Base-by-base conservation (phyloP, 495 filamentous ascomycete genomes). In the Lichenothelia convexa region DNA sequence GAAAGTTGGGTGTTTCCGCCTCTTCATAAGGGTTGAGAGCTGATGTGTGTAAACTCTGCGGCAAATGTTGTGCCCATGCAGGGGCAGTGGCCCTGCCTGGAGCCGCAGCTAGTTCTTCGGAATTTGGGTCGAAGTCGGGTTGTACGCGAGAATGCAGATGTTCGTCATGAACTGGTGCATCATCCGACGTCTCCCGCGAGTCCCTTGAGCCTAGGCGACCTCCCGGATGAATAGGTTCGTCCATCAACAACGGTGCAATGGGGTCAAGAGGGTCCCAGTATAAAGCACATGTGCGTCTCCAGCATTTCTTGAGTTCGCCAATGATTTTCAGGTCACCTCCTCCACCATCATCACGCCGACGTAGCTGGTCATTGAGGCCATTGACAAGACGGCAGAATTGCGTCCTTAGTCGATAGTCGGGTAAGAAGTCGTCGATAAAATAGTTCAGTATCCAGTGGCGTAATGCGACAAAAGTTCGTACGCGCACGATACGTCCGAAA, bases 361-460 rank as follows among this genome's bases (percentile, higher is more conserved):
- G 65, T 19, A 81, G 58, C 20, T 79, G 68, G 34, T 67, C 53
- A 21, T 77, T 74, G 38, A 95, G 66, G 17, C 67, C 62, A 54
- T 95, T 95, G 34, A 95, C 67, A 15, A 78, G 66, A 21, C 71
- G 64, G 49, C 85, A 93, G 54, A 95, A 94, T 23, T 72, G 70
- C 34, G 70, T 63, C 17, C 91, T 75, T 5, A 99, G 61, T 34
- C 73, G 61, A 44, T 80, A 74, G 48, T 86, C 74, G n/a, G 78
- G 66, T 15, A 91, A 73, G 53, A 93, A 99, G 53, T 99, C 89
- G 54, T 95, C 91, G 18, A 79, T 67, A 48, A 94, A 95, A 51
- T 95, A 99, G 49, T 99, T 99, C 43, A 99, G 58, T 39, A 99
- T 86, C 89, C 89, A 99, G 53, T 99, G 89, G 42, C 89, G 77